Base-by-base conservation (phyloP, 2,329 filamentous ascomycete species). In the Fusarium illudens region DNA sequence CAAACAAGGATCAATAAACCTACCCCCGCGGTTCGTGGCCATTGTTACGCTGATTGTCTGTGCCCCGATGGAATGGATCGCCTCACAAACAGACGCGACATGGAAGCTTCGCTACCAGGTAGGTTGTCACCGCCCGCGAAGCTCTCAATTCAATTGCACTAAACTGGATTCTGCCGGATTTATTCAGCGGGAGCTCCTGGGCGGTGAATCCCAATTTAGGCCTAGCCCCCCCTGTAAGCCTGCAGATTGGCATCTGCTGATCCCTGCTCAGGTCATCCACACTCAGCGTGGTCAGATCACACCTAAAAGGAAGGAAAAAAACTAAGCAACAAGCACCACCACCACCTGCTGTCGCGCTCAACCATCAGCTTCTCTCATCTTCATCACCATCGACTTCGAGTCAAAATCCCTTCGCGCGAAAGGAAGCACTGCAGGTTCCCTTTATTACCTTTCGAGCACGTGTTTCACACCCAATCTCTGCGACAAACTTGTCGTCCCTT, bases 251-350 rank as follows among this genome's bases (percentile, higher is more conserved):
- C 46, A 44, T 30, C 36, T 46, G 36, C 27, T 64, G 60, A 70
- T 62, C 66, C 62, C 55, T 67, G 36, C 25, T 63, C 65, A 52
- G 55, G 46, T 58, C 55, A 58, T 58, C 56, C 46, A 52, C 48
- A 53, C 19, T 39, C 51, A 58, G 63, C 60, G 54, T 63, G 58
- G 67, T 70, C 67, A 70, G 67, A 57, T 65, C 67, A 70, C 57
- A 42, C 59, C 33, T 48, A 42, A 48, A 44, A 36, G 46, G 13
- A 20, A 42, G 11, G 59, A 58, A 65, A 68, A 70, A 70, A 60
- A 33, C n/a, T n/a, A n/a, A n/a, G n/a, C n/a, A n/a, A n/a, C n/a
- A 44, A 44, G n/a, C n/a, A n/a, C n/a, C n/a, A 44, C 20, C 39
- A 44, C 61, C 42, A 58, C 58, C 64, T 36, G 55, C 50, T 44